These are phyloP conservation scores for Leavenworthia alabamica DNA, from an alignment of 345 rosid genomes.

Conservation along the genomic window DNA sequence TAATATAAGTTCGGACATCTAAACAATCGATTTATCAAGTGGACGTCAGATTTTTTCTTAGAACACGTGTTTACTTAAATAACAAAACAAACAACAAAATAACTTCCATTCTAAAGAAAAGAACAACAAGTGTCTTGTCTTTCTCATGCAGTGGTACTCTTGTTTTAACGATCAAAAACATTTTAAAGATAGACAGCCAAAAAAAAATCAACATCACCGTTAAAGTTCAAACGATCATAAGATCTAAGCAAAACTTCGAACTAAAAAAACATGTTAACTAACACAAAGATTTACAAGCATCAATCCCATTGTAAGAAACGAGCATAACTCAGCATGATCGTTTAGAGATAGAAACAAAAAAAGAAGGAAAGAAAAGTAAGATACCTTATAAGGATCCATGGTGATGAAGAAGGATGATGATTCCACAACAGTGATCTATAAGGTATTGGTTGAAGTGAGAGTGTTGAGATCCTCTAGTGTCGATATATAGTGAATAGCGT, in stretches of 20 bases:
- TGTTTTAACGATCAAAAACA: slow-evolving; percentile 7
- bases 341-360: not conserved
- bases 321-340: not conserved
- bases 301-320: not conserved
- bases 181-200: slow-evolving; percentile 17
- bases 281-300: not conserved
- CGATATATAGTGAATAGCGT: slow-evolving; percentile 17
- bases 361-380: not conserved
- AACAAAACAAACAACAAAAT: not conserved
- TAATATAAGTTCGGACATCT: not conserved
- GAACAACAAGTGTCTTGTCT: slow-evolving; percentile 2
- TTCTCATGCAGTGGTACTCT: slow-evolving; percentile 14
- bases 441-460: slow-evolving; percentile 14
- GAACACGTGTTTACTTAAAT: not conserved
- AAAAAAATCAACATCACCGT: not conserved
- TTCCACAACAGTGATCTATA: not conserved
- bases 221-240: slow-evolving; percentile 11
- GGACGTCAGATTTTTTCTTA: not conserved
- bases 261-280: not conserved
- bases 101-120: not conserved
- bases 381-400: slow-evolving; percentile 38
- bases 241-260: not conserved
- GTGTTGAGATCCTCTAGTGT: slow-evolving; percentile 11
- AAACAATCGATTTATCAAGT: not conserved
- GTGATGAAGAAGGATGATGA: slow-evolving; percentile 11